Evolutionary conservation across 2,329 filamentous ascomycete species (phyloP).

Genomic region (Claviceps sp.): DNA sequence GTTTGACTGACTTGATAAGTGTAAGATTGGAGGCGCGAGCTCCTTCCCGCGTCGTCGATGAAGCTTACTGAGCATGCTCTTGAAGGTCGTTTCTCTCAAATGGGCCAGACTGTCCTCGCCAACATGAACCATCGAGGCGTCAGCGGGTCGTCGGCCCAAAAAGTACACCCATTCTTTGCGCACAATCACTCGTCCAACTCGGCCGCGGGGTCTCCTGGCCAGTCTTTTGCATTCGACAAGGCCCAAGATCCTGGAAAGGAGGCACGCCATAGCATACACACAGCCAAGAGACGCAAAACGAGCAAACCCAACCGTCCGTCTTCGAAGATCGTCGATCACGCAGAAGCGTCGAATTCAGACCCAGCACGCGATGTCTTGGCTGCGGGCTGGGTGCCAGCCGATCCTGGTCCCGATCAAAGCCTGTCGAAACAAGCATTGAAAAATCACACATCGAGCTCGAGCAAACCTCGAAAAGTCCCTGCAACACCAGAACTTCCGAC

Average conservation of each 20-base stretch:
- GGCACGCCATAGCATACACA: neutral
- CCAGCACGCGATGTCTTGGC: neutral
- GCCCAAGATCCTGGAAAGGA: neutral
- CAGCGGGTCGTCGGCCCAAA: conserved; percentile 24
- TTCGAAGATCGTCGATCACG: conserved; percentile 4
- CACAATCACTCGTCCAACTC: conserved; percentile 11
- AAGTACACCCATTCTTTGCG: conserved; percentile 43
- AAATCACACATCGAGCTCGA: neutral
- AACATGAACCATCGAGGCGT: conserved; percentile 31
- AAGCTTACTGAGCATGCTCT: neutral
- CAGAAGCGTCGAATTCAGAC: neutral
- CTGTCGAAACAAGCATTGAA: neutral
- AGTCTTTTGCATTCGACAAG: neutral
- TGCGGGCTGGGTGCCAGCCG: neutral
- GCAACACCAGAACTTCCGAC: neutral
- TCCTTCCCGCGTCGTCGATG: neutral
- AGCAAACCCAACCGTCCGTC: conserved; percentile 4
- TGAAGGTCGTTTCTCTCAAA: conserved; percentile 10
- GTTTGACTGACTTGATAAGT: neutral
- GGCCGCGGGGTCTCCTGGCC: neutral
- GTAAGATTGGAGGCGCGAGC: neutral
- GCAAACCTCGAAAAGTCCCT: neutral
- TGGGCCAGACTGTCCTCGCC: conserved; percentile 29
- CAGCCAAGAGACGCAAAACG: conserved; percentile 3
- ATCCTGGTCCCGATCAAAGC: neutral